A percentile compares a stretch with the other conserved stretches of the same genome.
These are phyloP conservation scores for Eucalyptus shirleyi DNA, from an alignment of 345 rosid genomes.

Conservation along the genomic window DNA sequence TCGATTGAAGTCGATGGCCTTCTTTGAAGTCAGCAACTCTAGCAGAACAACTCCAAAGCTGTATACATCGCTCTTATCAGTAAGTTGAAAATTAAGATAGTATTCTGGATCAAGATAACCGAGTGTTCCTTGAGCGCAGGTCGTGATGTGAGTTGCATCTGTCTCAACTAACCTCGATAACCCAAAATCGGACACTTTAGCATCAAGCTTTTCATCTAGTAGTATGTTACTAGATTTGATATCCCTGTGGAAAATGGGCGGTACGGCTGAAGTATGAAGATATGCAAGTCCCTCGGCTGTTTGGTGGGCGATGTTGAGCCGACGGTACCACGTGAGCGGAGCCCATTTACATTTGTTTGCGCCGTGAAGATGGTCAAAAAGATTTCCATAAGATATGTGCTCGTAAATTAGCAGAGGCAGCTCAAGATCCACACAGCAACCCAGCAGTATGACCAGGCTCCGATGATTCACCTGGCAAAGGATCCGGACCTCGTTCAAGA, in stretches of 20 bases:
- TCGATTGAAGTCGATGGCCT: constrained; percentile 38
- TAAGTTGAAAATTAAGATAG: constrained; percentile 39
- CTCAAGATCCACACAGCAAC: constrained; percentile 41
- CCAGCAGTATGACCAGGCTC: constrained; percentile 26
- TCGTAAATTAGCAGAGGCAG: constrained; percentile 46
- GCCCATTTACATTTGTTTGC: background rate
- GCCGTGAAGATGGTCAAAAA: constrained; percentile 30
- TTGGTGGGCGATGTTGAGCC: constrained; percentile 32
- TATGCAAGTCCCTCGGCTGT: constrained; percentile 46
- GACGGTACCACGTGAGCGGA: constrained; percentile 19
- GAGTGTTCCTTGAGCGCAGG: constrained; percentile 50
- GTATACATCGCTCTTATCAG: constrained; percentile 57
- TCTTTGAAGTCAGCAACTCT: constrained; percentile 36
- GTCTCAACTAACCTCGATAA: constrained; percentile 35
- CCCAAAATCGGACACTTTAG: constrained; percentile 52
- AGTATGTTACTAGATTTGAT: constrained; percentile 50
- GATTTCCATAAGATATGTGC: constrained; percentile 34
- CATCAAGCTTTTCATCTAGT: constrained; percentile 32
- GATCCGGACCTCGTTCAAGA: constrained; percentile 50
- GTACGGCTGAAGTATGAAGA: constrained; percentile 40
- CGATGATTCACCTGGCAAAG: constrained; percentile 57
- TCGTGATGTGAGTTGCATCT: constrained; percentile 34
- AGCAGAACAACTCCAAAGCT: constrained; percentile 59
- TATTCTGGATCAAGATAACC: constrained; percentile 64
- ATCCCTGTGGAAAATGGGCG: constrained; percentile 53